A percentile compares a stretch with the other conserved stretches of the same genome.
These are phyloP conservation scores for Coemansia sp. DNA, from an alignment of 371 early-diverging fungal species.

Conservation along the genomic window DNA sequence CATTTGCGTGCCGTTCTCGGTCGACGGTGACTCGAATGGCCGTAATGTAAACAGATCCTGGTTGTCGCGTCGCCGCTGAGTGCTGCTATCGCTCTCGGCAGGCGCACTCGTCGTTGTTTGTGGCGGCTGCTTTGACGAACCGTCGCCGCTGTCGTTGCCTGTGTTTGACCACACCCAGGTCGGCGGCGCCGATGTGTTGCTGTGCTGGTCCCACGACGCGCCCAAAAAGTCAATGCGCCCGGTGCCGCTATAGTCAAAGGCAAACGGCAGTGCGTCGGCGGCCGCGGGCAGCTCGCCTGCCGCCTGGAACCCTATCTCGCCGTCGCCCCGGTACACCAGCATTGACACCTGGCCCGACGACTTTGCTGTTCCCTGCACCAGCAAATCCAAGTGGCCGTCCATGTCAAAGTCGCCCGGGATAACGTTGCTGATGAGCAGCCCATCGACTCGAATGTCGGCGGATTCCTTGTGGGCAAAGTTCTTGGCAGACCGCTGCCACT, in stretches of 20 bases:
- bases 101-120: neutral
- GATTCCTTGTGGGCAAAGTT: conserved; percentile 45
- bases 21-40: conserved; percentile 8
- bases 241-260: conserved; percentile 76
- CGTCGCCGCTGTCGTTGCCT: neutral
- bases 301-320: conserved; percentile 63
- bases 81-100: too few species aligned
- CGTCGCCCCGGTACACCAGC: conserved; percentile 72
- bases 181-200: neutral
- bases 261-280: conserved; percentile 68
- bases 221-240: conserved; percentile 81
- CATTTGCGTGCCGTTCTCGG: conserved; percentile 26
- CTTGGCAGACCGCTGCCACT: conserved; percentile 57
- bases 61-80: neutral
- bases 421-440: conserved; percentile 65
- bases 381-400: conserved; percentile 81
- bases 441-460: conserved; percentile 29
- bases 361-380: conserved; percentile 66
- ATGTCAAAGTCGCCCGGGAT: conserved; percentile 83
- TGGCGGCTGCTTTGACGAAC: neutral
- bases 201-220: conserved; percentile 15
- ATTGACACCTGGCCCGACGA: conserved; percentile 59
- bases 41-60: conserved; percentile 27
- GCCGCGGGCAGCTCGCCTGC: conserved; percentile 56
- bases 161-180: conserved; percentile 29